A percentile compares a stretch with the other conserved stretches of the same genome.
Conservation (phyloP, 2,329 filamentous ascomycete genomes). For the Colletotrichum musicola region DNA sequence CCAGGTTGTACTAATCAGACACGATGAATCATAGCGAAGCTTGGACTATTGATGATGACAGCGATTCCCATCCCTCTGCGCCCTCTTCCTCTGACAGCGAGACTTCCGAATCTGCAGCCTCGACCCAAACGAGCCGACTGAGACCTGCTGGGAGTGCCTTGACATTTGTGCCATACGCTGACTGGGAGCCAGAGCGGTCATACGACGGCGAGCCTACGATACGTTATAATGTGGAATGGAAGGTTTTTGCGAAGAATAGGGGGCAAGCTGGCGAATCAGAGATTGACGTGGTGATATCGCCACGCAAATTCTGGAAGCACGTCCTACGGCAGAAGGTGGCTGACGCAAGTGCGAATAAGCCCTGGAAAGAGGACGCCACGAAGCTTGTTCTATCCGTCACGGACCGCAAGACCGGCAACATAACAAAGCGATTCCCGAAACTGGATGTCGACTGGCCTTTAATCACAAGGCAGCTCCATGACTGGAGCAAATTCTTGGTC, state of each 20-base stretch:
- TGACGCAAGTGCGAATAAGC: not conserved
- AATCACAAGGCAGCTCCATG: too few relatives aligned
- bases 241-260: too few relatives aligned
- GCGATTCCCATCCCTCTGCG: not conserved
- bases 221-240: too few relatives aligned
- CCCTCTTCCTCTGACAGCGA: not conserved
- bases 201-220: too few relatives aligned
- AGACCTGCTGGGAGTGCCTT: not conserved
- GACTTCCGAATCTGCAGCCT: not conserved
- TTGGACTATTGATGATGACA: slow-evolving; percentile 6
- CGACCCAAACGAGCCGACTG: not conserved
- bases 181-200: slow-evolving; percentile 11
- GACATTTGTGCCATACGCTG: slow-evolving; percentile 9
- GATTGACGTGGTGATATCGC: too few relatives aligned
- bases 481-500: too few relatives aligned
- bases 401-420: slow-evolving; percentile 6
- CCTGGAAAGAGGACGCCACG: not conserved
- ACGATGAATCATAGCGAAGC: not conserved
- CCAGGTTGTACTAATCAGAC: too few relatives aligned
- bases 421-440: too few relatives aligned
- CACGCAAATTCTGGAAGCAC: too few relatives aligned
- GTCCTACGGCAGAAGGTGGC: not conserved
- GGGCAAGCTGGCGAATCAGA: too few relatives aligned
- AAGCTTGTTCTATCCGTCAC: slow-evolving; percentile 17
- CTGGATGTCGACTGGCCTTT: too few relatives aligned